Evolutionary conservation across 1,139 yeast species (phyloP).

Genomic region (Debaryomyces subglobosus): DNA sequence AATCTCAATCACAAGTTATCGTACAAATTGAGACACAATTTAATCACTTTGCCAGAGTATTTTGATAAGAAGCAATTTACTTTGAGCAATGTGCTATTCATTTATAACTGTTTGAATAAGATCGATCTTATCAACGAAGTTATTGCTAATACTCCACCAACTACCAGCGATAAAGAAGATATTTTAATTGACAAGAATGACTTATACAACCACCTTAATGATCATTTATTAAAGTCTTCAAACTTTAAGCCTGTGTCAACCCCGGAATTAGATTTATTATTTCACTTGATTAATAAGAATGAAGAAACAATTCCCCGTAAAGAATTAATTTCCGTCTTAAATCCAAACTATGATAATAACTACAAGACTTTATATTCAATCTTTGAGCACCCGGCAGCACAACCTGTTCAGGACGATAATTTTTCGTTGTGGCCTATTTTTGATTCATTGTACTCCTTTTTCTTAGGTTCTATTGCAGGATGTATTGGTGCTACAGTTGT

Average conservation of each 20-base stretch:
- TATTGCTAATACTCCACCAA: constrained; percentile 58
- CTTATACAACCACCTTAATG: constrained; percentile 51
- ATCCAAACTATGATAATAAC: constrained; percentile 48
- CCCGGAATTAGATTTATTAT: constrained; percentile 48
- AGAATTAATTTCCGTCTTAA: constrained; percentile 52
- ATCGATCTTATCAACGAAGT: constrained; percentile 60
- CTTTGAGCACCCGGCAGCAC: constrained; percentile 48
- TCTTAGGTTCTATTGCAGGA: constrained; percentile 93
- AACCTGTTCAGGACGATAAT: constrained; percentile 37
- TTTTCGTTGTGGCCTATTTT: constrained; percentile 61
- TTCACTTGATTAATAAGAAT: constrained; percentile 49
- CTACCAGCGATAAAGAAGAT: constrained; percentile 48
- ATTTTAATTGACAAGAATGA: constrained; percentile 47
- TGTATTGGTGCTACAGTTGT: constrained; percentile 99
- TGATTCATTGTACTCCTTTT: constrained; percentile 85
- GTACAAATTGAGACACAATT: constrained; percentile 38
- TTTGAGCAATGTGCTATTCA: constrained; percentile 46
- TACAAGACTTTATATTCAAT: constrained; percentile 38
- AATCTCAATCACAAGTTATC: constrained; percentile 49
- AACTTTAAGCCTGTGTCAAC: constrained; percentile 53
- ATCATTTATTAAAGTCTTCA: constrained; percentile 54
- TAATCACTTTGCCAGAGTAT: constrained; percentile 40
- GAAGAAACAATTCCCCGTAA: constrained; percentile 54
- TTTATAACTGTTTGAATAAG: constrained; percentile 47
- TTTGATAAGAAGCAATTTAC: constrained; percentile 39